Evolutionary conservation across 2,329 filamentous ascomycete genomes (phyloP).

Genomic region (Aspergillus neotritici): DNA sequence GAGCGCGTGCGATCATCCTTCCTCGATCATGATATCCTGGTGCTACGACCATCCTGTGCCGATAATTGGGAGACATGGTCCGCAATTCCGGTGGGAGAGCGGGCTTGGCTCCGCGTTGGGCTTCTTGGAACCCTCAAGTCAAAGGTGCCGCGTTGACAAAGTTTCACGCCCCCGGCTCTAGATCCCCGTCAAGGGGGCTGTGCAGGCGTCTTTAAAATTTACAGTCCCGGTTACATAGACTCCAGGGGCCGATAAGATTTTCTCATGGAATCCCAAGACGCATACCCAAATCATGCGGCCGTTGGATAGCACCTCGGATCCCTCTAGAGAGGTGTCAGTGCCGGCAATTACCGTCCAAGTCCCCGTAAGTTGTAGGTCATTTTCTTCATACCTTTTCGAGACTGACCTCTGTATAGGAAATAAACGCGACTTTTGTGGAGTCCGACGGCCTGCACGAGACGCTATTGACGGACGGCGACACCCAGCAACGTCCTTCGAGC

Average conservation of each 20-base stretch:
- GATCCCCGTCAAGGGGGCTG: not conserved
- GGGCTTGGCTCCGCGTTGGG: conserved; percentile 5
- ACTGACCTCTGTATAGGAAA: too few relatives aligned
- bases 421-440: too few relatives aligned
- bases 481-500: conserved; percentile 4
- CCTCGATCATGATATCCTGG: too few relatives aligned
- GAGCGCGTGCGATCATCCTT: too few relatives aligned
- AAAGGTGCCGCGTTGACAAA: too few relatives aligned
- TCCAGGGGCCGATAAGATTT: too few relatives aligned
- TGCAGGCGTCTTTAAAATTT: not conserved
- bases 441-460: not conserved
- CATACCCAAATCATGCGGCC: too few relatives aligned
- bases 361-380: not conserved
- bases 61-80: too few relatives aligned
- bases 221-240: not conserved
- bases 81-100: not conserved
- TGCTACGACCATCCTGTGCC: too few relatives aligned
- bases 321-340: not conserved
- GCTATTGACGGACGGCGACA: not conserved
- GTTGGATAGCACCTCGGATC: too few relatives aligned
- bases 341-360: conserved; percentile 3
- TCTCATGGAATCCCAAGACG: too few relatives aligned
- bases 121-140: not conserved
- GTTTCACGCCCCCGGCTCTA: too few relatives aligned
- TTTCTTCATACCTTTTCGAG: not conserved